Conservation (phyloP, 768 basidiomycete genomes). For the Mycena belliarum region DNA sequence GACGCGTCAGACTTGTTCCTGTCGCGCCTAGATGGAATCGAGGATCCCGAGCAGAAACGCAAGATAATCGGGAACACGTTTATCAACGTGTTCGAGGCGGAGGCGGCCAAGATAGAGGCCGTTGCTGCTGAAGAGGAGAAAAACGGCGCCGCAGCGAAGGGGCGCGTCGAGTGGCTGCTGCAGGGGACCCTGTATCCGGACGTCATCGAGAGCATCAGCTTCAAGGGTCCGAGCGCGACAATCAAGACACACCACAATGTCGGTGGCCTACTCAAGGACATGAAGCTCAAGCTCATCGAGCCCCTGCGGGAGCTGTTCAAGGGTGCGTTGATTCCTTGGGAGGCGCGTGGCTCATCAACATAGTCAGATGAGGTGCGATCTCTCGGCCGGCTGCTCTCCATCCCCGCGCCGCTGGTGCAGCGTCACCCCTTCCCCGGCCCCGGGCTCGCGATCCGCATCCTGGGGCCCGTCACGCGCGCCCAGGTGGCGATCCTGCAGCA, state of each 20-base stretch:
- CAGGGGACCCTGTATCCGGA: constrained; percentile 99
- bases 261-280: constrained; percentile 92
- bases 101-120: constrained; percentile 87
- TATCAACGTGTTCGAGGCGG: constrained; percentile 95
- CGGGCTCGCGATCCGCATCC: constrained; percentile 95
- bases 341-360: not conserved
- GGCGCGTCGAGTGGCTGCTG: constrained; percentile 93
- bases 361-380: constrained; percentile 89
- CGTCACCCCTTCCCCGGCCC: constrained; percentile 99
- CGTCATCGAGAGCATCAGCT: constrained; percentile 98
- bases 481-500: constrained; percentile 91
- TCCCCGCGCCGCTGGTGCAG: constrained; percentile 90
- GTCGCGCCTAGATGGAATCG: constrained; percentile 81
- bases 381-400: constrained; percentile 86
- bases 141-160: constrained; percentile 70
- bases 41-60: constrained; percentile 95
- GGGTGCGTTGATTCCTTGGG: constrained; percentile 46
- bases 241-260: constrained; percentile 99
- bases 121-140: constrained; percentile 75
- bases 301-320: constrained; percentile 98
- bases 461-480: constrained; percentile 91
- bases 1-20: constrained; percentile 96
- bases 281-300: constrained; percentile 99
- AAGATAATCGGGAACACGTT: constrained; percentile 99
- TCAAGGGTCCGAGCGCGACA: constrained; percentile 98